phyloP scores from a whole-genome alignment of 371 early-diverging fungal species.

The Mycotypha africana region DNA sequence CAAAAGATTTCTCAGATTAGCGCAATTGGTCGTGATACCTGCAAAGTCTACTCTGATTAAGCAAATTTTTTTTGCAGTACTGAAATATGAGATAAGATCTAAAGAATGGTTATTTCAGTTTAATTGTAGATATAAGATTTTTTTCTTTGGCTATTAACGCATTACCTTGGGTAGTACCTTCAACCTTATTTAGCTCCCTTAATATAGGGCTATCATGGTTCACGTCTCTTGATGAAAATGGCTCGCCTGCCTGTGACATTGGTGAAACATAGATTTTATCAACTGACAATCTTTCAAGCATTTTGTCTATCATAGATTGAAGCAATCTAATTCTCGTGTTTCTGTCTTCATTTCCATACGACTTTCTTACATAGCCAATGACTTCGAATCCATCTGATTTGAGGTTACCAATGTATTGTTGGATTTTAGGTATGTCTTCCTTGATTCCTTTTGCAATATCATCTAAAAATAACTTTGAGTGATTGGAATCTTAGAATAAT shows the following conservation, averaged over 20 bases:
- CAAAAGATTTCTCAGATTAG: slow-evolving; percentile 7
- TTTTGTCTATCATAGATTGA: slow-evolving; percentile 6
- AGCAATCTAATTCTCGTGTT: slow-evolving; percentile 3
- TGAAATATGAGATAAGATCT: neutral
- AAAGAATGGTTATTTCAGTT: slow-evolving; percentile 1
- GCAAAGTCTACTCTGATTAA: slow-evolving; percentile 5
- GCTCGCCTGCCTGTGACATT: neutral
- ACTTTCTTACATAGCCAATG: slow-evolving; percentile 5
- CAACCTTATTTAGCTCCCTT: slow-evolving; percentile 2
- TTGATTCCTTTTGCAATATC: slow-evolving; percentile 17
- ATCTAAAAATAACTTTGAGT: slow-evolving; percentile 16
- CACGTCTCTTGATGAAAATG: slow-evolving; percentile 1
- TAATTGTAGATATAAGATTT: slow-evolving; percentile 2
- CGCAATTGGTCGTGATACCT: slow-evolving; percentile 2
- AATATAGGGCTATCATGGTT: slow-evolving; percentile 3
- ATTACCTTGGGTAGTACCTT: neutral
- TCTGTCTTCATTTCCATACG: slow-evolving; percentile 1
- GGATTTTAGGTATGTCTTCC: slow-evolving; percentile 10
- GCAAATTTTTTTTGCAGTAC: slow-evolving; percentile 2
- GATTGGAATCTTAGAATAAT: slow-evolving; percentile 13
- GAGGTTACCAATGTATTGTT: slow-evolving; percentile 14
- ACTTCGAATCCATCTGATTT: slow-evolving; percentile 6
- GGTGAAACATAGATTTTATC: slow-evolving; percentile 3
- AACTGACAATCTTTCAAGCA: slow-evolving; percentile 1
- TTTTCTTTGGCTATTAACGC: slow-evolving; percentile 3